These are phyloP conservation scores for Staphylotrichum longicolle DNA, from an alignment of 495 filamentous ascomycete species.

Conservation along the genomic window DNA sequence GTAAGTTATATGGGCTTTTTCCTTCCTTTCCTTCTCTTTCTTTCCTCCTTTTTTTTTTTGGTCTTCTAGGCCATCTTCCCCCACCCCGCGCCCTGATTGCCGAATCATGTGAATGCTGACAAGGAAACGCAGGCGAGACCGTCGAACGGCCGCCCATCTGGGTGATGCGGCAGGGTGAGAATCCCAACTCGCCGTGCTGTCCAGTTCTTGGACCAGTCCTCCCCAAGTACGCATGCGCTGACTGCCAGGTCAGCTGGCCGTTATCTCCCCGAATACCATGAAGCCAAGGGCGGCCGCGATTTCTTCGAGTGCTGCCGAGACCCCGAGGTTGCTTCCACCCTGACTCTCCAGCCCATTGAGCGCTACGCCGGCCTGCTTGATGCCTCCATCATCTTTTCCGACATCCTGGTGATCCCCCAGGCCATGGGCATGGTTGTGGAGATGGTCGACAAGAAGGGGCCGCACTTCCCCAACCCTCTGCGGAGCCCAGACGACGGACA, in stretches of 20 bases:
- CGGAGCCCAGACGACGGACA: slow-evolving; percentile 73
- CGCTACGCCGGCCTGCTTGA: slow-evolving; percentile 88
- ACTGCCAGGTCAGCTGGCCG: slow-evolving; percentile 68
- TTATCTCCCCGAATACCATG: slow-evolving; percentile 96
- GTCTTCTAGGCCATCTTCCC: not conserved
- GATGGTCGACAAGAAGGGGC: slow-evolving; percentile 95
- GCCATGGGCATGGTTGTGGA: slow-evolving; percentile 96
- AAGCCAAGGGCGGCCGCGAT: slow-evolving; percentile 82
- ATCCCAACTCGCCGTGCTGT: slow-evolving; percentile 17
- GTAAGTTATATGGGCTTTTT: slow-evolving; percentile 45
- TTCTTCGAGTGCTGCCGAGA: slow-evolving; percentile 97
- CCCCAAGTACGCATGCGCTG: slow-evolving; percentile 14
- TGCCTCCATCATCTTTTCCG: slow-evolving; percentile 97
- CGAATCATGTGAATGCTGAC: slow-evolving; percentile 16
- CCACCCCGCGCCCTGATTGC: no score
- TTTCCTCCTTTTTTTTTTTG: not conserved
- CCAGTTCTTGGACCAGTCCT: slow-evolving; percentile 3
- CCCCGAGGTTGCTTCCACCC: slow-evolving; percentile 84
- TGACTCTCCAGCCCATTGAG: slow-evolving; percentile 92
- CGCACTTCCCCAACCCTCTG: slow-evolving; percentile 86
- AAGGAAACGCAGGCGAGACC: slow-evolving; percentile 63
- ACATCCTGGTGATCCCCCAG: slow-evolving; percentile 96
- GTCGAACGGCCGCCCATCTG: slow-evolving; percentile 92
- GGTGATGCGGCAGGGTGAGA: slow-evolving; percentile 96
- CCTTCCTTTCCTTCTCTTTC: slow-evolving; percentile 1